Evolutionary conservation across 495 filamentous ascomycete genomes (phyloP).

Genomic region (Cercophora scortea): DNA sequence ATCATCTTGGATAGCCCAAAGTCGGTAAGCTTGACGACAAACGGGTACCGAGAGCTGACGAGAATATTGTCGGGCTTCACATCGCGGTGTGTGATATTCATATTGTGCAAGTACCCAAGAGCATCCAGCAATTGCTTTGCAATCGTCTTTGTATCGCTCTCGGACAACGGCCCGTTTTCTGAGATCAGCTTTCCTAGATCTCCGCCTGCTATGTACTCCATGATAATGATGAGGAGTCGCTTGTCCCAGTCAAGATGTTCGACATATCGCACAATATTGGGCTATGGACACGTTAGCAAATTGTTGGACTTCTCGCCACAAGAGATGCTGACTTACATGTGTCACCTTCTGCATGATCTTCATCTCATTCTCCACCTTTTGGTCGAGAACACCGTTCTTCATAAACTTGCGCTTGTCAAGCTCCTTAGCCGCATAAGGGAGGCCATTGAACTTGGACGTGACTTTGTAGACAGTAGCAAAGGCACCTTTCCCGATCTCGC

Average conservation of each 20-base stretch:
- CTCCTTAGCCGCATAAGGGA: conserved; percentile 81
- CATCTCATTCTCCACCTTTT: conserved; percentile 91
- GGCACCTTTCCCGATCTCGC: conserved; percentile 79
- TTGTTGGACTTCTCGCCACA: not conserved
- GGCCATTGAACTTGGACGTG: conserved; percentile 68
- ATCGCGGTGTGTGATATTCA: conserved; percentile 89
- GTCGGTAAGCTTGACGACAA: conserved; percentile 85
- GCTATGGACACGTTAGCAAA: conserved; percentile 33
- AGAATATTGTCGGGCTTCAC: conserved; percentile 98
- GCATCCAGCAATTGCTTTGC: conserved; percentile 71
- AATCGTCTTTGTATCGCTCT: conserved; percentile 60
- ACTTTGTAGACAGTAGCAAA: conserved; percentile 89
- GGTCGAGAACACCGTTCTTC: conserved; percentile 75
- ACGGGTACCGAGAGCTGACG: conserved; percentile 60
- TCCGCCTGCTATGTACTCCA: conserved; percentile 85
- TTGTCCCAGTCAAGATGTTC: conserved; percentile 71
- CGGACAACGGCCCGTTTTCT: conserved; percentile 51
- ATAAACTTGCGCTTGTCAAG: conserved; percentile 83
- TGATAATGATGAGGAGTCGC: conserved; percentile 80
- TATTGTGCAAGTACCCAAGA: conserved; percentile 76
- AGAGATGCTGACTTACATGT: conserved; percentile 54
- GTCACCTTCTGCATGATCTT: conserved; percentile 77
- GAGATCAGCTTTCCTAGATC: conserved; percentile 71
- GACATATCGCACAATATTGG: conserved; percentile 85
- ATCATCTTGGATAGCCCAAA: conserved; percentile 87